A percentile compares a stretch with the other conserved stretches of the same genome.
Evolutionary conservation across 2,329 filamentous ascomycete species (phyloP).

Genomic region (Aaosphaeria pasadenensis): DNA sequence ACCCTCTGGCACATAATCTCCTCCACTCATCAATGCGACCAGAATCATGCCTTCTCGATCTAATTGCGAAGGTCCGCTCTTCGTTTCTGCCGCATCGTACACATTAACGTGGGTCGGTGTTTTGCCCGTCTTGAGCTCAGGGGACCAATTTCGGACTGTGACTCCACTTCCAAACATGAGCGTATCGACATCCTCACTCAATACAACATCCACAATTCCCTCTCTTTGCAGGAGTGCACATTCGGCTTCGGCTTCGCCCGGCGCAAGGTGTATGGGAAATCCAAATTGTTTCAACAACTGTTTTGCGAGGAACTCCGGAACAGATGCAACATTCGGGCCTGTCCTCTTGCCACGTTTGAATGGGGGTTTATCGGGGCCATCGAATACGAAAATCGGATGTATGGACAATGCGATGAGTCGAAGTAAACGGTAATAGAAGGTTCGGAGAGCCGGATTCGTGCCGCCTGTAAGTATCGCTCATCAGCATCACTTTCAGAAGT

Average conservation of each 20-base stretch:
- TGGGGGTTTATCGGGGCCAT: constrained; percentile 77
- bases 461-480: constrained; percentile 57
- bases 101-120: constrained; percentile 81
- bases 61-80: constrained; percentile 57
- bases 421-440: constrained; percentile 86
- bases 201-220: constrained; percentile 72
- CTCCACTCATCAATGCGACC: constrained; percentile 90
- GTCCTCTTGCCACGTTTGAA: constrained; percentile 85
- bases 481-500: neutral
- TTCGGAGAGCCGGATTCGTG: constrained; percentile 83
- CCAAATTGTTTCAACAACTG: constrained; percentile 80
- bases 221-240: constrained; percentile 81
- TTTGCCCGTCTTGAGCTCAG: constrained; percentile 65
- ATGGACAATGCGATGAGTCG: constrained; percentile 75
- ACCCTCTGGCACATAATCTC: constrained; percentile 87
- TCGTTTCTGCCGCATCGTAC: constrained; percentile 64
- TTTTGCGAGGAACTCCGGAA: constrained; percentile 76
- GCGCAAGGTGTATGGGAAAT: constrained; percentile 79
- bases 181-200: constrained; percentile 95
- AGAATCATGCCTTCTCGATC: constrained; percentile 89
- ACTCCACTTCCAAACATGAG: constrained; percentile 91
- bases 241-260: constrained; percentile 94
- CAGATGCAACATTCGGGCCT: constrained; percentile 59
- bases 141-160: constrained; percentile 79
- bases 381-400: constrained; percentile 86